phyloP scores from a whole-genome alignment of 1,139 yeast species.

The Arxiozyma heterogenica region DNA sequence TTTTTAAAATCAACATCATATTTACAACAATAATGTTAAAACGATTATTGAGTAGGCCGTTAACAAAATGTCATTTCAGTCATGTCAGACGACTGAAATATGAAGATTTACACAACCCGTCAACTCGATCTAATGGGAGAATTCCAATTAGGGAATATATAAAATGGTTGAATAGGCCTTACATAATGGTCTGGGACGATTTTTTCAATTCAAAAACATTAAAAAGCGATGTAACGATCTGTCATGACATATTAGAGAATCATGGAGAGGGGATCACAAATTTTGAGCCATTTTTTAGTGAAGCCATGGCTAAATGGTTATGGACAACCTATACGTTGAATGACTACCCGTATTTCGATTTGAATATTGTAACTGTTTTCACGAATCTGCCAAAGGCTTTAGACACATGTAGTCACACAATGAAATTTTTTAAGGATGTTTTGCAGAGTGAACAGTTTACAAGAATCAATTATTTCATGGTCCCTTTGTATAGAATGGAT shows the following conservation, averaged over 20 bases:
- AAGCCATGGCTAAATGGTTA: slow-evolving; percentile 24
- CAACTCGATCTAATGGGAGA: not conserved
- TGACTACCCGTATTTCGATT: slow-evolving; percentile 26
- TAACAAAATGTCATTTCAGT: not conserved
- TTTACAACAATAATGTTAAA: not conserved
- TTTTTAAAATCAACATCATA: not conserved
- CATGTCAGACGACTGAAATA: not conserved
- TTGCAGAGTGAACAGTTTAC: slow-evolving; percentile 16
- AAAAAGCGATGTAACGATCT: too few relatives aligned
- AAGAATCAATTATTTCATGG: slow-evolving; percentile 19
- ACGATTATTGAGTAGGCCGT: not conserved
- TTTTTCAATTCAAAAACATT: not conserved
- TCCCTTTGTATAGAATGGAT: slow-evolving; percentile 22
- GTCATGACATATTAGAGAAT: too few relatives aligned
- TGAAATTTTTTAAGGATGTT: slow-evolving; percentile 15
- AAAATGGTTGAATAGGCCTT: slow-evolving; percentile 2
- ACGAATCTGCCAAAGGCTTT: slow-evolving; percentile 22
- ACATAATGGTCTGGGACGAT: slow-evolving; percentile 1
- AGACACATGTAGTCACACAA: slow-evolving; percentile 12
- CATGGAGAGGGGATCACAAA: not conserved
- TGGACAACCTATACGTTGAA: slow-evolving; percentile 26
- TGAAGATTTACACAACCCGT: not conserved
- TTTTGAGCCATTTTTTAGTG: slow-evolving; percentile 1
- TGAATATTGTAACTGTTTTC: slow-evolving; percentile 24
- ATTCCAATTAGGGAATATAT: slow-evolving; percentile 2